Percentiles rank a stretch among this genome's conserved stretches.
These are phyloP conservation scores for Chloranthus sessilifolius DNA, from an alignment of 164 flowering plant species.

Conservation along the genomic window DNA sequence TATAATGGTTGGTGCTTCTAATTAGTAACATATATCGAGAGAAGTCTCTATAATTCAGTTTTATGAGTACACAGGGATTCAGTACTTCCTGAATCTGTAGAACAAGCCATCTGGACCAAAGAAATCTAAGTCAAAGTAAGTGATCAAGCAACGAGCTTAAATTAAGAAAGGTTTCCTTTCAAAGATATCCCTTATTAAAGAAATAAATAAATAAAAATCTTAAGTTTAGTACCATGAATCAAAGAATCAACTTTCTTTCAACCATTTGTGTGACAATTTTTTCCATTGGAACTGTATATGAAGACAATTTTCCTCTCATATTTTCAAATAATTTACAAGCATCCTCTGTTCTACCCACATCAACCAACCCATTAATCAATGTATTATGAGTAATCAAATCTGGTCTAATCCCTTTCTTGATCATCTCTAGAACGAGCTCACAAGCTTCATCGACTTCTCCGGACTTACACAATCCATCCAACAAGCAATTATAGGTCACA, in stretches of 20 bases:
- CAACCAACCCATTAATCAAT: constrained; percentile 19
- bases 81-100: too few relatives aligned
- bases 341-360: constrained; percentile 13
- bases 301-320: constrained; percentile 15
- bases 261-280: constrained; percentile 12
- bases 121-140: too few relatives aligned
- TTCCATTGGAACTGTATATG: constrained; percentile 11
- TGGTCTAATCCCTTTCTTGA: constrained; percentile 10
- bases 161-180: too few relatives aligned
- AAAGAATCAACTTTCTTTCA: neutral
- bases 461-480: constrained; percentile 10
- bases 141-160: too few relatives aligned
- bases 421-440: constrained; percentile 13
- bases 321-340: constrained; percentile 15
- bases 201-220: too few relatives aligned
- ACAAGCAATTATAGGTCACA: constrained; percentile 16
- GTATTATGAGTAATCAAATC: constrained; percentile 22
- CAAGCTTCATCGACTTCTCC: constrained; percentile 14
- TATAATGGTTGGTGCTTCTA: too few relatives aligned
- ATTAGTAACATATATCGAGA: too few relatives aligned
- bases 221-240: neutral
- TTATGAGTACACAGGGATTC: too few relatives aligned
- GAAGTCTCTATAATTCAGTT: too few relatives aligned
- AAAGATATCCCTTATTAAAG: too few relatives aligned
- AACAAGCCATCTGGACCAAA: too few relatives aligned